These are phyloP conservation scores for Entomortierella lignicola DNA, from an alignment of 192 early-diverging fungal genomes.

Conservation along the genomic window DNA sequence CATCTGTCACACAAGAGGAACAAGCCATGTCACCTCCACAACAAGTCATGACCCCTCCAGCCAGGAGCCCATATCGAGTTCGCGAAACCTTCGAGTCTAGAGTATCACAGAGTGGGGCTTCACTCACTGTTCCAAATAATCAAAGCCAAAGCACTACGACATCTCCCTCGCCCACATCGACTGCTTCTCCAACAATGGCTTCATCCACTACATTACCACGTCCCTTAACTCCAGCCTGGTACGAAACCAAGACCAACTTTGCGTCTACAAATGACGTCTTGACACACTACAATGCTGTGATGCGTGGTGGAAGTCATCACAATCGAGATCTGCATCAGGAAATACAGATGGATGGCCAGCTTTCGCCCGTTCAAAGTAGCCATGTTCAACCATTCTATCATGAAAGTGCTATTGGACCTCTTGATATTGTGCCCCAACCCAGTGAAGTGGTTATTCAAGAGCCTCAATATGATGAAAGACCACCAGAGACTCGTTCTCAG, in stretches of 20 bases:
- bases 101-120: background rate
- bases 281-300: conserved; percentile 44
- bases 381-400: background rate
- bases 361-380: background rate
- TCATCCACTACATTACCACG: conserved; percentile 33
- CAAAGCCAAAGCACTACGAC: conserved; percentile 3
- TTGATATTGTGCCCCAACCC: conserved; percentile 10
- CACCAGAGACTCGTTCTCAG: background rate
- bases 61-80: conserved; percentile 27
- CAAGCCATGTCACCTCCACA: background rate
- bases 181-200: conserved; percentile 13
- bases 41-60: conserved; percentile 3
- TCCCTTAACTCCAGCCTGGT: conserved; percentile 45
- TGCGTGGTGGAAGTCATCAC: conserved; percentile 27
- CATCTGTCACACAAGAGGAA: background rate
- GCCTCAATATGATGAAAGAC: background rate
- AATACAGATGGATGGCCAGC: background rate
- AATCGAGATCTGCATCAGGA: conserved; percentile 13
- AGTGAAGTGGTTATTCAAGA: background rate
- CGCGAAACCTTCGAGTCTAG: conserved; percentile 43
- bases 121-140: background rate
- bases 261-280: conserved; percentile 40
- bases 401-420: conserved; percentile 7
- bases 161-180: conserved; percentile 29
- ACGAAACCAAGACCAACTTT: conserved; percentile 43